Evolutionary conservation across 2,329 filamentous ascomycete genomes (phyloP).

Genomic region (Xylaria polymorpha): DNA sequence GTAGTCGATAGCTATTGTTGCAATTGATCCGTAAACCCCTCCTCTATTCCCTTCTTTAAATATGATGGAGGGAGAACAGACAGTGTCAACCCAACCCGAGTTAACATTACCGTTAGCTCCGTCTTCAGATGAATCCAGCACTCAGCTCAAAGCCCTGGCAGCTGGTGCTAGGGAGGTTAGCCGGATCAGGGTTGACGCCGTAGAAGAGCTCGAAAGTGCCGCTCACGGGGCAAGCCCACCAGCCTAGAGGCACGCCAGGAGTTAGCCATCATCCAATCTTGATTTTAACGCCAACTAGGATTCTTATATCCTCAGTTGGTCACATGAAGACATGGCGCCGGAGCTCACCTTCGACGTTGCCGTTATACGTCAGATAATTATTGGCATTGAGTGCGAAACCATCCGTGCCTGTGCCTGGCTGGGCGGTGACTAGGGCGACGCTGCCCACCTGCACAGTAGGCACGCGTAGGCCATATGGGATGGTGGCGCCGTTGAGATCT

Average conservation of each 20-base stretch:
- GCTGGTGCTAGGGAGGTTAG: slow-evolving; percentile 25
- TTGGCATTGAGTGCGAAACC: slow-evolving; percentile 36
- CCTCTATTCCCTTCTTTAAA: background rate
- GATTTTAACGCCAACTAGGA: no score
- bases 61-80: background rate
- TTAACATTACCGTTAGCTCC: background rate
- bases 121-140: slow-evolving; percentile 14
- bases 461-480: slow-evolving; percentile 32
- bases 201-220: slow-evolving; percentile 42
- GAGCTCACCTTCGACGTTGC: slow-evolving; percentile 26
- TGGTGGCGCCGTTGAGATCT: slow-evolving; percentile 24
- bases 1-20: background rate
- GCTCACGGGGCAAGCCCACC: slow-evolving; percentile 42
- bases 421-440: slow-evolving; percentile 36
- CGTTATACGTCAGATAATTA: slow-evolving; percentile 36
- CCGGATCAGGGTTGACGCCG: slow-evolving; percentile 26
- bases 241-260: slow-evolving; percentile 32
- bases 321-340: no score
- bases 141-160: slow-evolving; percentile 26
- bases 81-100: background rate
- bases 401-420: slow-evolving; percentile 28
- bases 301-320: background rate
- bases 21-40: background rate
- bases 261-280: slow-evolving; percentile 6
- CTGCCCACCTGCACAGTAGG: slow-evolving; percentile 35